A percentile compares a stretch with the other conserved stretches of the same genome.
These are phyloP conservation scores for Pythium sp. DNA, from an alignment of 352 stramenopile species.

Conservation along the genomic window DNA sequence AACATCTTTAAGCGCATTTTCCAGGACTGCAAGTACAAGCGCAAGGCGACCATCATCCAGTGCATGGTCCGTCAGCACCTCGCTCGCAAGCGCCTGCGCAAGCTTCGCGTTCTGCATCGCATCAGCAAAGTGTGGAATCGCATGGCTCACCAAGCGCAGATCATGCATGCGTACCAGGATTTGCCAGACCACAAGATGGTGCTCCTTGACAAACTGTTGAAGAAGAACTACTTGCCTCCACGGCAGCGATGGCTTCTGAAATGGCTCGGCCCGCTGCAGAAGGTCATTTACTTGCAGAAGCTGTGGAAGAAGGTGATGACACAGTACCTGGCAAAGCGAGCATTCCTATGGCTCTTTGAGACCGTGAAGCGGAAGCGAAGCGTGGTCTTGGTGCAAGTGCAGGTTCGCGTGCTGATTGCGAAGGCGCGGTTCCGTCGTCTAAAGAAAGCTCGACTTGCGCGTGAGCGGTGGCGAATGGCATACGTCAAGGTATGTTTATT, in stretches of 20 bases:
- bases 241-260: constrained; percentile 81
- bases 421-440: constrained; percentile 61
- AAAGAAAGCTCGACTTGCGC: constrained; percentile 63
- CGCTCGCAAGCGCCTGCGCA: constrained; percentile 64
- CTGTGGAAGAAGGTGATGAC: constrained; percentile 78
- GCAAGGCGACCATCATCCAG: constrained; percentile 74
- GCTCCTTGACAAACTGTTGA: constrained; percentile 71
- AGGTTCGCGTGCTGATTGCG: constrained; percentile 61
- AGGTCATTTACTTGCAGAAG: constrained; percentile 84
- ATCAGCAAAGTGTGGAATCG: constrained; percentile 66
- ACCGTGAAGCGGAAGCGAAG: constrained; percentile 62
- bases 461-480: constrained; percentile 60
- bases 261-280: constrained; percentile 78
- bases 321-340: constrained; percentile 72
- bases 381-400: constrained; percentile 59
- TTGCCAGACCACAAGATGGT: constrained; percentile 83
- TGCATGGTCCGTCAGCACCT: constrained; percentile 75
- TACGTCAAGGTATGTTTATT: constrained; percentile 54
- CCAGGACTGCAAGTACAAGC: constrained; percentile 61
- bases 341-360: constrained; percentile 78
- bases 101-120: constrained; percentile 51
- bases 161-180: constrained; percentile 77
- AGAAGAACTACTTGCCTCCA: constrained; percentile 55
- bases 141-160: constrained; percentile 63
- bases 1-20: constrained; percentile 75